Evolutionary conservation across 1,284 basidiomycete genomes (phyloP).

Genomic region (Leccinum olivaceoglutinosum): DNA sequence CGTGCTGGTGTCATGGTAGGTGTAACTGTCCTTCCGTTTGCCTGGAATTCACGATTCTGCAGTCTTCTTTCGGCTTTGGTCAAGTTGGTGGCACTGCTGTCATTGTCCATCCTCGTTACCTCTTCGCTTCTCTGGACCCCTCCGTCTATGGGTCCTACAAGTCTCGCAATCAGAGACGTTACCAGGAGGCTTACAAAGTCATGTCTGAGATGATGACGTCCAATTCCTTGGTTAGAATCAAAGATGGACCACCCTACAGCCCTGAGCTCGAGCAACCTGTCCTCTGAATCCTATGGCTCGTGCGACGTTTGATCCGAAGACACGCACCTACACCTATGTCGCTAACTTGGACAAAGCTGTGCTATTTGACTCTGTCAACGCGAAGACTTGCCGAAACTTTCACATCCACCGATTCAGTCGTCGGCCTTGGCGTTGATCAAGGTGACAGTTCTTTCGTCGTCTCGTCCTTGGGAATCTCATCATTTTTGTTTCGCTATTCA

Average conservation of each 20-base stretch:
- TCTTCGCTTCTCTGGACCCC: slow-evolving; percentile 80
- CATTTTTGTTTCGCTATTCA: slow-evolving; percentile 28
- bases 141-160: slow-evolving; percentile 74
- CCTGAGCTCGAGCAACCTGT: slow-evolving; percentile 86
- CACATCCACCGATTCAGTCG: slow-evolving; percentile 38
- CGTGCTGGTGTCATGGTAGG: slow-evolving; percentile 83
- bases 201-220: slow-evolving; percentile 94
- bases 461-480: slow-evolving; percentile 9
- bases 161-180: slow-evolving; percentile 62
- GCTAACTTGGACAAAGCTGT: slow-evolving; percentile 54
- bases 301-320: slow-evolving; percentile 77
- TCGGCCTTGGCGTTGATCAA: slow-evolving; percentile 85
- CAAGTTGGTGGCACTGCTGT: slow-evolving; percentile 95
- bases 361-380: slow-evolving; percentile 61
- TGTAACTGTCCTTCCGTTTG: not conserved
- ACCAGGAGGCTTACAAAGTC: slow-evolving; percentile 81
- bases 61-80: slow-evolving; percentile 98
- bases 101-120: slow-evolving; percentile 87
- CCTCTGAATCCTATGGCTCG: slow-evolving; percentile 92
- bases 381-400: slow-evolving; percentile 58
- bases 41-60: slow-evolving; percentile 5
- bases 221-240: slow-evolving; percentile 92
- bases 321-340: slow-evolving; percentile 78
- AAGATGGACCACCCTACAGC: slow-evolving; percentile 89
- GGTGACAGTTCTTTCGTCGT: slow-evolving; percentile 35